These are phyloP conservation scores for Cynara cardunculus DNA, from an alignment of 129 eudicot genomes.

Conservation along the genomic window DNA sequence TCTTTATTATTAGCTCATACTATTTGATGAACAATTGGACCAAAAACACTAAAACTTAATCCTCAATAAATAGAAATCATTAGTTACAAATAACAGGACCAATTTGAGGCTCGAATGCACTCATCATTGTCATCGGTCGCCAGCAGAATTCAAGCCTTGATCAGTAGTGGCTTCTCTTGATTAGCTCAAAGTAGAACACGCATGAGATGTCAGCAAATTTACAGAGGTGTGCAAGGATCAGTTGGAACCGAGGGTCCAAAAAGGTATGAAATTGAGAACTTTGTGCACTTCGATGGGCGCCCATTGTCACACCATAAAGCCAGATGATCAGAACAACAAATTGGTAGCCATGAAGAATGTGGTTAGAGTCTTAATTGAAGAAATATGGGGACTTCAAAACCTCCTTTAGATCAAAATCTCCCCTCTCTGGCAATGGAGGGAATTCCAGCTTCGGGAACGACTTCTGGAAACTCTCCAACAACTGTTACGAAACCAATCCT, in stretches of 20 bases:
- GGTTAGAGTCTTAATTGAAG: conserved; percentile 61
- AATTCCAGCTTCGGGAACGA: conserved; percentile 66
- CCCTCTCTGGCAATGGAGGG: conserved; percentile 96
- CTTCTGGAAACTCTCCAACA: conserved; percentile 68
- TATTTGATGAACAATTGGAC: conserved; percentile 21
- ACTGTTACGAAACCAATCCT: conserved; percentile 36
- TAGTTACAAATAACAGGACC: conserved; percentile 9
- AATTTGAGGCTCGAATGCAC: background rate
- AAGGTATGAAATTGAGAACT: background rate
- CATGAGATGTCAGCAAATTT: conserved; percentile 27
- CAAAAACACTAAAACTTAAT: conserved; percentile 7
- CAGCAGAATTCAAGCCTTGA: background rate
- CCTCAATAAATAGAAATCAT: conserved; percentile 12
- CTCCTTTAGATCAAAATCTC: conserved; percentile 89
- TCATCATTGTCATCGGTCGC: conserved; percentile 4
- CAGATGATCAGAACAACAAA: conserved; percentile 18
- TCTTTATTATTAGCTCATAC: conserved; percentile 29
- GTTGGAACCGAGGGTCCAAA: background rate
- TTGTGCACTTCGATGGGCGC: background rate
- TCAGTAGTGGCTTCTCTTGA: conserved; percentile 1
- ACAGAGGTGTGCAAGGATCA: conserved; percentile 19
- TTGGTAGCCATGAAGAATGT: conserved; percentile 21
- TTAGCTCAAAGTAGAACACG: background rate
- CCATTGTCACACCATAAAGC: background rate
- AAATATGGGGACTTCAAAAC: conserved; percentile 83